Evolutionary conservation across 768 basidiomycete species (phyloP), one percentile per base, ranked within the genome.

Genomic region (Lepiota subincarnata): DNA sequence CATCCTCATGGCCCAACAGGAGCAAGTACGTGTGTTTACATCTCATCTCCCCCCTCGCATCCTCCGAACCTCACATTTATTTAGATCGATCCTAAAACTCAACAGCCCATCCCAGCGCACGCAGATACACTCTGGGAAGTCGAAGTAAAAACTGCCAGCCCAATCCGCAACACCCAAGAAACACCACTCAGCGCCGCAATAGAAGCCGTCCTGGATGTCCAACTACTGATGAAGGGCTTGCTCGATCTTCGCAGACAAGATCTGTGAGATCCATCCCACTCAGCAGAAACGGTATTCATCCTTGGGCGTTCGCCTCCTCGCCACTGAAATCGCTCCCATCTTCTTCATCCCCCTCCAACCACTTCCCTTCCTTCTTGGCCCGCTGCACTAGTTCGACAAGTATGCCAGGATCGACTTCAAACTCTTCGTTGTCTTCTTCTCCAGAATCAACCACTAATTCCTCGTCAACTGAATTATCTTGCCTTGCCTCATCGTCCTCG

Each of bases 1-100:
- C 13, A 88, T 92, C 50, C 80, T 86, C 57, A 88, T 92, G 83
- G 89, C 87, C 65, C 89, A 91, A 67, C 87, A 91, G 67, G 90
- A 91, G 68, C 83, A 87, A 71, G 89, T 85, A 66, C 53, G 67
- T 62, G 24, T 41, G 37, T 44, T 7, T 42, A 22, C 26, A 24
- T 44, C n/a, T n/a, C 14, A 57, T 6, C 35, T 37, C 40, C 13
- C n/a, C 35, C 18, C 43, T 47, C 42, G 53, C 34, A 36, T 31
- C 20, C 43, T 44, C 35, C n/a, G 34, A 60, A 36, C 38, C 31
- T 40, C 24, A 50, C 42, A 43, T 38, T 49, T 13, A n/a, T 16
- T 40, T 55, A 92, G 89, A 79, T 87, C 31, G 87, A 91, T 60
- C 78, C 80, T 0, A 87, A 80, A 67, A 89, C 87, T 4, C 84